phyloP scores from a whole-genome alignment of 176 grass and related monocot genomes.

The Triticum monococcum region DNA sequence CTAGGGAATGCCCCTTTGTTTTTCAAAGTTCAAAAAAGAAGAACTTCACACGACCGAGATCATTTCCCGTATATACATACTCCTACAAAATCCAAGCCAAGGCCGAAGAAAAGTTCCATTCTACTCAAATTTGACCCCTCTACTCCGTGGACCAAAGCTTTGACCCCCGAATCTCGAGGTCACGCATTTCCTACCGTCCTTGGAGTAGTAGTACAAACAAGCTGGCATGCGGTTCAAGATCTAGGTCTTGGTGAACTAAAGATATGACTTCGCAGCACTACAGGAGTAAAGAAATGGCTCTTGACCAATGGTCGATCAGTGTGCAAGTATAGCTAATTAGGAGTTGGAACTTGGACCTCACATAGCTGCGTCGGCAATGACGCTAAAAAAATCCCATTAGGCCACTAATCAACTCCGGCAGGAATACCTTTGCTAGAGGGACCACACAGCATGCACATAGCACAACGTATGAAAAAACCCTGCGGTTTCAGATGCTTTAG shows the following conservation, averaged over 20 bases:
- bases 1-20: too few relatives aligned
- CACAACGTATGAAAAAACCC: slow-evolving; percentile 1
- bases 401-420: neutral
- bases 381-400: slow-evolving; percentile 17
- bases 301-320: slow-evolving; percentile 36
- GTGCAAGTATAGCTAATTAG: slow-evolving; percentile 17
- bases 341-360: slow-evolving; percentile 57
- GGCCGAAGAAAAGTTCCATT: neutral
- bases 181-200: neutral
- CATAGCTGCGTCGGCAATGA: slow-evolving; percentile 19
- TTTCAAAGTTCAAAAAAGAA: neutral
- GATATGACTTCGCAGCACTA: neutral
- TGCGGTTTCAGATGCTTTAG: neutral
- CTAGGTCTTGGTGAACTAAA: neutral
- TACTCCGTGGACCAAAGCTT: slow-evolving; percentile 2
- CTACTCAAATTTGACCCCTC: neutral
- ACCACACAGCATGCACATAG: slow-evolving; percentile 18
- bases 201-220: neutral
- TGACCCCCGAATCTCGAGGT: neutral
- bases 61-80: neutral
- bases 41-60: neutral
- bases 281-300: neutral
- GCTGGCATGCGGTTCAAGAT: neutral
- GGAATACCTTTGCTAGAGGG: slow-evolving; percentile 48
- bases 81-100: neutral